Percentiles rank a stretch among this genome's conserved stretches.
Conservation (phyloP, 208 protist species). For the Leishmania braziliensis region DNA sequence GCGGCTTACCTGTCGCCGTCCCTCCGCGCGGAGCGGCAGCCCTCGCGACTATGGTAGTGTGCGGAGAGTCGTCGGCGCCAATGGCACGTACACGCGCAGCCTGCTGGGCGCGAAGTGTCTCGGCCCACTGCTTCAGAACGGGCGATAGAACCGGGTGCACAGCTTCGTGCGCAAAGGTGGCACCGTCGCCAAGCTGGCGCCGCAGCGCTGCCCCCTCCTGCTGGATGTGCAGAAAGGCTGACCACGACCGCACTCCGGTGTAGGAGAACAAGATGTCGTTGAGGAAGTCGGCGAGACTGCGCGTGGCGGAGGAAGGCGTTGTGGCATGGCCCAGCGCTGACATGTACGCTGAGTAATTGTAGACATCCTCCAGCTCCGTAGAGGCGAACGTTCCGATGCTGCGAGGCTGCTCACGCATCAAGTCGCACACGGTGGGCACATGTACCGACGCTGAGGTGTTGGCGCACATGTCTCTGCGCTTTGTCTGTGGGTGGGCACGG, state of each 20-base stretch:
- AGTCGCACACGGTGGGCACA: slow-evolving; percentile 20
- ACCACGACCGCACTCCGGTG: slow-evolving; percentile 48
- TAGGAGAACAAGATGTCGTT: slow-evolving; percentile 72
- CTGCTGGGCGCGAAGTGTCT: slow-evolving; percentile 18
- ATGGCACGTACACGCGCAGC: slow-evolving; percentile 14
- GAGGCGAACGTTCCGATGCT: slow-evolving; percentile 8
- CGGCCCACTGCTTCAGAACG: slow-evolving; percentile 37
- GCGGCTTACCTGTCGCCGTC: not conserved
- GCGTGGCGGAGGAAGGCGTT: slow-evolving; percentile 21
- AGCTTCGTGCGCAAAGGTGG: slow-evolving; percentile 44
- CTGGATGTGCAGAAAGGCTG: slow-evolving; percentile 49
- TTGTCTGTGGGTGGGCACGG: not conserved
- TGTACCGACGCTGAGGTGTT: not conserved
- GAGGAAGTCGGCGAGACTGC: slow-evolving; percentile 30
- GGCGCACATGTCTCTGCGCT: not conserved
- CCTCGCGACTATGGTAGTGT: not conserved
- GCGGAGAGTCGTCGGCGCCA: not conserved
- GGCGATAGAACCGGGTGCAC: slow-evolving; percentile 52
- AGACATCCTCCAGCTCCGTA: slow-evolving; percentile 6
- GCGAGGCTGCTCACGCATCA: slow-evolving; percentile 1
- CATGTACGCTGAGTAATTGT: not conserved
- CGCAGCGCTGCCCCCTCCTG: slow-evolving; percentile 39
- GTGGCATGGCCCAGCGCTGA: not conserved
- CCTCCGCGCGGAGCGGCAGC: not conserved
- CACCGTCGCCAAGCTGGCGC: slow-evolving; percentile 43